Base-by-base conservation (phyloP, 2,329 filamentous ascomycete genomes). In the Fusarium citri region DNA sequence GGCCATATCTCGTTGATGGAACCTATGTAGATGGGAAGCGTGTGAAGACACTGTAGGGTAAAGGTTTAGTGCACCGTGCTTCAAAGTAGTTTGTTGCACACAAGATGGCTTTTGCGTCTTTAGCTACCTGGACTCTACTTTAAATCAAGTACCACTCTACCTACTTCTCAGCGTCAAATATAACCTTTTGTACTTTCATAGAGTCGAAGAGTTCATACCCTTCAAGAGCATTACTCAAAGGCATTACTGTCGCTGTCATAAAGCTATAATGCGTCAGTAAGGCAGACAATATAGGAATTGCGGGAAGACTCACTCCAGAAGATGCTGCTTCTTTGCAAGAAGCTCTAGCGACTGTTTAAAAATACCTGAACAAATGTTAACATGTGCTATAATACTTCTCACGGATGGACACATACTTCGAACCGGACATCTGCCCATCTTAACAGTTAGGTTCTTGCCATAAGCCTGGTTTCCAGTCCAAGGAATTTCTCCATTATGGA, bases 341-440 rank as follows among this genome's bases (percentile, higher is more conserved):
- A 72, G 18, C 6, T 66, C 31, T 6, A 66, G 22, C 3, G 65
- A 46, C 1, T 66, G 12, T 2, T 40, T 22, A 4, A 73, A 72
- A 10, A 71, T 64, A 14, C 64, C 59, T 64, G 1, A 3, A 91
- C 1, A 43, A 12, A 6, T 2, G n/a, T 86, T 18, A 62, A 20
- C n/a, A 12, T n/a, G n/a, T n/a, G n/a, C n/a, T n/a, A 8, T 8
- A 1, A 8, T 20, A 4, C n/a, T 1, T 8, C 2, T 5, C 4
- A 18, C 5, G 9, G 8, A 6, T 20, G 8, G n/a, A 11, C 5
- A 89, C 67, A 16, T 58, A 69, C 70, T 69, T 59, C 89, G 83
- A 18, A 93, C 90, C 2, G 91, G 91, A 74, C 90, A 93, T 66
- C 91, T 83, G 9, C 91, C 91, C 88, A 92, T 92, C 76, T 91